Percentiles rank a stretch among this genome's conserved stretches.
Evolutionary conservation across 75 land plant species (phyloP).

Genomic region (Chamaecyparis obtusa): DNA sequence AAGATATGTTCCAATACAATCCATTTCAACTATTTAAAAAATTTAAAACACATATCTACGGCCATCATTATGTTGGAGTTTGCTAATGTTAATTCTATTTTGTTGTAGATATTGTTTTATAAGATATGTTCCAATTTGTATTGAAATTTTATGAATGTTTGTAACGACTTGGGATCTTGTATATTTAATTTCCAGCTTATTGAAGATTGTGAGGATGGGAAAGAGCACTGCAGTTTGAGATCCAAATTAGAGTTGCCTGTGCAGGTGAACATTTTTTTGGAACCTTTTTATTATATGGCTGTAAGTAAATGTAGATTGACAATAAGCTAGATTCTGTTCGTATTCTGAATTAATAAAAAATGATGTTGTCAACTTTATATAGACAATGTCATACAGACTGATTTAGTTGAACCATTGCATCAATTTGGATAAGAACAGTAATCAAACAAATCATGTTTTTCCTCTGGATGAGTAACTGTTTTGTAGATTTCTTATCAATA

Average conservation of each 20-base stretch:
- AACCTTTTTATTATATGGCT: not conserved
- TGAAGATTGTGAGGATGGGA: constrained; percentile 91
- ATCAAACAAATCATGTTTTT: not conserved
- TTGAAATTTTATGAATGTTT: not conserved
- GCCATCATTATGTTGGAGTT: not conserved
- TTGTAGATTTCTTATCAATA: not conserved
- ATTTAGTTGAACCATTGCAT: not conserved
- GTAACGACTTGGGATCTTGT: not conserved
- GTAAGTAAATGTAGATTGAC: not conserved
- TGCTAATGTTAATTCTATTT: not conserved
- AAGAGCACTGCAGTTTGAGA: constrained; percentile 64
- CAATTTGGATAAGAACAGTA: no score
- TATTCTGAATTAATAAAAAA: not conserved
- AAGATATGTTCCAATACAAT: not conserved
- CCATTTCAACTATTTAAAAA: no score
- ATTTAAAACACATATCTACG: no score
- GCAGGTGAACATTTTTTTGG: constrained; percentile 52
- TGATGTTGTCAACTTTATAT: not conserved
- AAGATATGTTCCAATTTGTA: not conserved
- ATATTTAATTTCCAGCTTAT: constrained; percentile 34
- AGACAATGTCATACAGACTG: not conserved
- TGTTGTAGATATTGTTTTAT: not conserved
- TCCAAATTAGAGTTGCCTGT: constrained; percentile 92
- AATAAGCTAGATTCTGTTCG: not conserved
- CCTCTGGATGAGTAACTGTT: not conserved